Percentiles rank a stretch among this genome's conserved stretches.
Evolutionary conservation across 345 rosid genomes (phyloP).

Genomic region (Psidium guajava): DNA sequence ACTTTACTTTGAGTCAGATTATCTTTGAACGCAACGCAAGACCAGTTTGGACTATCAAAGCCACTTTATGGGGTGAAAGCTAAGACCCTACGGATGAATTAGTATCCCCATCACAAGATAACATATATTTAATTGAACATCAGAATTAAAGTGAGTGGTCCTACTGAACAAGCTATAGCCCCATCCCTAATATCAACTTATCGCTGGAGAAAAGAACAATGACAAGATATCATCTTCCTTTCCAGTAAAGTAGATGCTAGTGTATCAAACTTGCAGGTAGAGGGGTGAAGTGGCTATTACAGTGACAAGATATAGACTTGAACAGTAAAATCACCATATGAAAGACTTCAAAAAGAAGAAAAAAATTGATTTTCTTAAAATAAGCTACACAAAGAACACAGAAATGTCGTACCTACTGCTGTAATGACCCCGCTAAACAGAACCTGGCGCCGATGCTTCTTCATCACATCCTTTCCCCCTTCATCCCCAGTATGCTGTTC

Average conservation of each 20-base stretch:
- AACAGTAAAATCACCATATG: neutral
- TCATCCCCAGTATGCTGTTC: slow-evolving; percentile 56
- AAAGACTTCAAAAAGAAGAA: neutral
- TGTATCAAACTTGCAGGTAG: neutral
- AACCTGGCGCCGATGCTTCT: slow-evolving; percentile 88
- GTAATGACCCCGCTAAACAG: slow-evolving; percentile 85
- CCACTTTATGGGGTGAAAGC: neutral
- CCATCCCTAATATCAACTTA: neutral
- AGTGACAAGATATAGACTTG: neutral
- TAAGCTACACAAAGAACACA: neutral
- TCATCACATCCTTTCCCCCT: slow-evolving; percentile 75
- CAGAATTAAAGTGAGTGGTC: neutral
- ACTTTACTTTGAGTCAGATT: neutral
- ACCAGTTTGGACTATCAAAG: neutral
- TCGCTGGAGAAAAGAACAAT: neutral
- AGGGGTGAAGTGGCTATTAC: neutral
- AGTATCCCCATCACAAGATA: neutral
- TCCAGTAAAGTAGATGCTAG: neutral
- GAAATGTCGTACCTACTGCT: slow-evolving; percentile 58
- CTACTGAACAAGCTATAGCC: neutral
- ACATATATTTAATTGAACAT: neutral
- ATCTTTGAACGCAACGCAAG: neutral
- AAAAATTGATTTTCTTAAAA: neutral
- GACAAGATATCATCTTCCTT: neutral
- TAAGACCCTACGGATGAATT: neutral